Evolutionary conservation across 2,329 filamentous ascomycete genomes (phyloP).

Genomic region (Trichoderma aggressivum): DNA sequence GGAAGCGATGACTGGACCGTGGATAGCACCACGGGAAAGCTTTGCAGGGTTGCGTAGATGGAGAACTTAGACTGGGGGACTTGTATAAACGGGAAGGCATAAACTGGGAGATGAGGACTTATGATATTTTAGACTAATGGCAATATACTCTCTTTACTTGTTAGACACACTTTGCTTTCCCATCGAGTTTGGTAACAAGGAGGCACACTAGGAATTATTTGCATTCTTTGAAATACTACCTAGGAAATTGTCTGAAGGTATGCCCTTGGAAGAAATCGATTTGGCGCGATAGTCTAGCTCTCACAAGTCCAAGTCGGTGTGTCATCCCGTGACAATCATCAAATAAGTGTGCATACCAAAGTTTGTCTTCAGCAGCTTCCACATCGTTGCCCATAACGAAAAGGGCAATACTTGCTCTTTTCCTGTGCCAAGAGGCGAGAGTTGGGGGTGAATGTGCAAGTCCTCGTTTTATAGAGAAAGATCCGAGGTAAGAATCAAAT

Average conservation of each 20-base stretch:
- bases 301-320: neutral
- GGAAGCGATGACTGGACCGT: conserved; percentile 39
- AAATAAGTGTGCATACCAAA: too few relatives aligned
- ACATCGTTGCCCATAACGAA: too few relatives aligned
- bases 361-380: fast-evolving
- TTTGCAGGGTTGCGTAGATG: neutral
- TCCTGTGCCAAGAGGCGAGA: too few relatives aligned
- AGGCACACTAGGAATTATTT: neutral
- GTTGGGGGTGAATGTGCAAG: too few relatives aligned
- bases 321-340: too few relatives aligned
- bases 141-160: neutral
- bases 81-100: neutral
- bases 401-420: neutral
- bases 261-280: neutral
- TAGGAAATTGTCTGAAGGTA: neutral
- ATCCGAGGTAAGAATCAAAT: neutral
- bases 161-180: neutral
- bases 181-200: fast-evolving
- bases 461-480: neutral
- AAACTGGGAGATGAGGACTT: neutral
- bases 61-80: neutral
- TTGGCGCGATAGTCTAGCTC: neutral
- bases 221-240: neutral
- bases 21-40: neutral
- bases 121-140: neutral